These are phyloP conservation scores for Breynia disticha DNA, from an alignment of 441 rosid genomes.

Conservation along the genomic window DNA sequence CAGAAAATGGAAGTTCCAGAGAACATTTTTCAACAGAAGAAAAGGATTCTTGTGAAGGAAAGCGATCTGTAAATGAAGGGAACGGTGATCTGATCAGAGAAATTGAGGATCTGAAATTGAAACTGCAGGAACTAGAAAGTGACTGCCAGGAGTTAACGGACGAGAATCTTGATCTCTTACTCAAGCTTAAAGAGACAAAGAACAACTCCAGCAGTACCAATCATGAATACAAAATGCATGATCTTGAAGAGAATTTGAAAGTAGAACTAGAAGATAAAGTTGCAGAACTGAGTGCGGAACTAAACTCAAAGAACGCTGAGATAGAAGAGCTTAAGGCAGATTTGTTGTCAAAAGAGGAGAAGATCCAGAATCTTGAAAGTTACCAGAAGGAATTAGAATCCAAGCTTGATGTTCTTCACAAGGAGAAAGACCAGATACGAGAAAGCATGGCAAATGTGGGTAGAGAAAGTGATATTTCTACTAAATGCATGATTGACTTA, in stretches of 20 bases:
- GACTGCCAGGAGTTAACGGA: constrained; percentile 62
- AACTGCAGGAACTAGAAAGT: constrained; percentile 44
- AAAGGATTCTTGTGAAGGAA: not conserved
- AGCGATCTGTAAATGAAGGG: constrained; percentile 8
- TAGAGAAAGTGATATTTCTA: constrained; percentile 28
- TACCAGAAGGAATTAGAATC: constrained; percentile 25
- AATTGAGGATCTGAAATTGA: constrained; percentile 31
- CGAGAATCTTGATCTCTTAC: constrained; percentile 46
- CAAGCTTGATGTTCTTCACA: constrained; percentile 22
- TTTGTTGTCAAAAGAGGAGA: constrained; percentile 33
- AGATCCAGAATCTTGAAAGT: constrained; percentile 22
- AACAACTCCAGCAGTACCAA: constrained; percentile 6
- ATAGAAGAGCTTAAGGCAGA: constrained; percentile 27
- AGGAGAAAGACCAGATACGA: constrained; percentile 33
- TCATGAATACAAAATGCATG: constrained; percentile 16
- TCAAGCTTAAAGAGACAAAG: constrained; percentile 35
- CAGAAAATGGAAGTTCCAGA: constrained; percentile 19
- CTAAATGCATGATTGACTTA: constrained; percentile 34
- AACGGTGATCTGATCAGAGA: constrained; percentile 20
- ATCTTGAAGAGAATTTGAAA: constrained; percentile 27
- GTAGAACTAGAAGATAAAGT: constrained; percentile 26
- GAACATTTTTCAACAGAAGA: constrained; percentile 20
- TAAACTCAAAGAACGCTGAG: constrained; percentile 16
- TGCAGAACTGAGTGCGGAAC: constrained; percentile 20
- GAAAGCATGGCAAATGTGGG: constrained; percentile 23